Base-by-base conservation (phyloP, 805 yeast genomes). In the Ogataea haglerorum region DNA sequence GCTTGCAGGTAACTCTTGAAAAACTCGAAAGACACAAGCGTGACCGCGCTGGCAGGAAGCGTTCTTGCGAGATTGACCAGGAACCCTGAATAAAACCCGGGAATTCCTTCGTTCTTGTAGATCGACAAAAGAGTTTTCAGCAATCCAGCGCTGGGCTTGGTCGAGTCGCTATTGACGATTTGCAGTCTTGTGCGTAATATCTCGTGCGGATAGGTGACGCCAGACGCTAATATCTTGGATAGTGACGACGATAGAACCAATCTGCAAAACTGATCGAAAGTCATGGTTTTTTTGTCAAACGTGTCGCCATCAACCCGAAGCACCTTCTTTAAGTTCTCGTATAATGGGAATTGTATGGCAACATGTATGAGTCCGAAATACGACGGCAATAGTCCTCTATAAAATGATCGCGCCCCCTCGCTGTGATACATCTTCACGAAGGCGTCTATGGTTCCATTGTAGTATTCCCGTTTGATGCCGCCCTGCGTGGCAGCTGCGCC, bases 1-100 rank as follows among this genome's bases (percentile, higher is more conserved):
- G 35, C 31, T 42, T 63, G 56, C 5, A 82, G 66, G 54, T 75
- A 76, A 28, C 73, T 70, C 58, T 78, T 79, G 60, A 84, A 75
- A 59, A 82, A 84, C 58, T 93, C 99, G 62, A 86, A 93, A 21
- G 95, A 85, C 8, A 91, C 89, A 52, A 93, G 70, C 2, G 99
- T 93, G n/a, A 91, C 87, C 1, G 97, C 97, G 52, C 89, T 78
- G 1, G 96, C 90, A 3, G 99, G 99, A 0, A 91, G 87, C 0
- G 99, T 93, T 52, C 99, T 70, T 22, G 87, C 77, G 55, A 93
- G 66, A 57, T 93, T 93, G 15, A 95, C 82, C 1, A 80, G 72
- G 54, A 90, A 85, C 0, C 99, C 99, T 1, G 93, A 82, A 58
- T 93, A 93, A 59, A 88, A 91, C 3, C 93, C 96, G 26, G 70